Evolutionary conservation across 2,329 filamentous ascomycete species (phyloP), one percentile per base, ranked within the genome.

Genomic region (Teratosphaeriaceae sp.): DNA sequence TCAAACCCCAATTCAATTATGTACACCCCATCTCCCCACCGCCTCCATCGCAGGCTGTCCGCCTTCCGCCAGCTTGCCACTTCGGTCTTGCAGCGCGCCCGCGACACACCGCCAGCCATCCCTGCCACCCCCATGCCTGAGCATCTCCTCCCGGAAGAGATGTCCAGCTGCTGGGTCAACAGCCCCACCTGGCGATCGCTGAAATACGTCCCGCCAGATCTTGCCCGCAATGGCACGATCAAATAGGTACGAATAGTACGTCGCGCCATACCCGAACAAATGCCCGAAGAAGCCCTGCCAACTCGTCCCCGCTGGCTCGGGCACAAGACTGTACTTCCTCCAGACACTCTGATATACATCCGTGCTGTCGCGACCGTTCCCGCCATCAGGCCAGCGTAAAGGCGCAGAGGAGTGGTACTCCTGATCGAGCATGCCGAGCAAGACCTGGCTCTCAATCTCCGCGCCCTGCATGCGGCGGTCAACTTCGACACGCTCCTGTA

Each of bases 251-350:
- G 86, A 89, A 65, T 98, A 98, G 65, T 98, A 98, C 5, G 88
- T 94, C 40, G 87, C 89, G 12, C 94, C 92, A 63, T 98, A 98
- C 27, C 88, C 89, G 63, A 88, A 92, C 38, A 98, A 67, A 64
- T 98, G 92, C 0, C 89, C 88, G 58, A 98, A 98, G 67, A 96
- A 97, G 5, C 94, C 92, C 63, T 97, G 92, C 88, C 89, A 96
- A 43, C 74, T 79, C 15, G 87, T 89, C 26, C 79, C 80, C 1
- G 74, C 67, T 0, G 89, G 87, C 50, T 94, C 89, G 0, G 76
- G 74, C 2, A 88, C 73, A 41, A 76, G 78, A 26, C 83, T 80
- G 63, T 85, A 80, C 22, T 68, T 62, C 21, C 71, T 73, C 65
- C 92, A 88, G 6, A 96, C 74, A 24, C 77, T 69, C 57, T 88